These are phyloP conservation scores for Ogataea pilisensis DNA, from an alignment of 805 yeast species.

Conservation along the genomic window DNA sequence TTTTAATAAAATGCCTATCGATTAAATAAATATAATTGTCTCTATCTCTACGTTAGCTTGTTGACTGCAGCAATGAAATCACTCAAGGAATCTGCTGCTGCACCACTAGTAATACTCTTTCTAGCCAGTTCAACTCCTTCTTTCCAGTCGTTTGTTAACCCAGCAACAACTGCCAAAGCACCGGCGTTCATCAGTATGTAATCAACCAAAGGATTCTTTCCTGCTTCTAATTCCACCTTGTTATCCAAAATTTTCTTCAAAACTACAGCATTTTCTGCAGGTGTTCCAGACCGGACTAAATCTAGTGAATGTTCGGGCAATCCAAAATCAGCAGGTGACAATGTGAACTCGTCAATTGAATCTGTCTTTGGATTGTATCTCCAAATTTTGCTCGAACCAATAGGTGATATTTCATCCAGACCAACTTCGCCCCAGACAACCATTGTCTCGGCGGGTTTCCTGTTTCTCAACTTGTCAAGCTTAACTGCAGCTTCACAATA, in stretches of 20 bases:
- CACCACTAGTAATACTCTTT: slow-evolving; percentile 60
- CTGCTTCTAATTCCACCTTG: slow-evolving; percentile 37
- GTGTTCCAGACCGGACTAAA: slow-evolving; percentile 79
- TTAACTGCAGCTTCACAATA: slow-evolving; percentile 77
- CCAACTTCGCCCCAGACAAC: slow-evolving; percentile 94
- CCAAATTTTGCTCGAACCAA: slow-evolving; percentile 83
- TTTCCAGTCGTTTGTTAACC: slow-evolving; percentile 63
- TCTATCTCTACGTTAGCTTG: too few species aligned
- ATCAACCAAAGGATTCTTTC: slow-evolving; percentile 68
- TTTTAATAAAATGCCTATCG: too few species aligned
- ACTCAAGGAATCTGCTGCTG: slow-evolving; percentile 57
- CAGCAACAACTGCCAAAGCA: slow-evolving; percentile 78
- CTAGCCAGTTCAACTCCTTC: slow-evolving; percentile 76
- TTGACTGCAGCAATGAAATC: slow-evolving; percentile 43
- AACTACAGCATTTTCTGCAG: slow-evolving; percentile 71
- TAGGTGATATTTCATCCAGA: slow-evolving; percentile 89
- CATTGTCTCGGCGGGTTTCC: slow-evolving; percentile 51
- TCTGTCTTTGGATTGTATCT: slow-evolving; percentile 38
- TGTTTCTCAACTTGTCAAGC: slow-evolving; percentile 47
- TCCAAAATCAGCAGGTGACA: slow-evolving; percentile 78
- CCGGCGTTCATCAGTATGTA: slow-evolving; percentile 89
- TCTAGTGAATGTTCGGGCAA: slow-evolving; percentile 65
- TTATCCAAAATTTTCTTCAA: slow-evolving; percentile 43
- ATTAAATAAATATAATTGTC: too few species aligned
- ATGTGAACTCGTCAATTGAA: slow-evolving; percentile 36